Evolutionary conservation across 1,284 basidiomycete species (phyloP).

Genomic region (Leccinum subrobustum): DNA sequence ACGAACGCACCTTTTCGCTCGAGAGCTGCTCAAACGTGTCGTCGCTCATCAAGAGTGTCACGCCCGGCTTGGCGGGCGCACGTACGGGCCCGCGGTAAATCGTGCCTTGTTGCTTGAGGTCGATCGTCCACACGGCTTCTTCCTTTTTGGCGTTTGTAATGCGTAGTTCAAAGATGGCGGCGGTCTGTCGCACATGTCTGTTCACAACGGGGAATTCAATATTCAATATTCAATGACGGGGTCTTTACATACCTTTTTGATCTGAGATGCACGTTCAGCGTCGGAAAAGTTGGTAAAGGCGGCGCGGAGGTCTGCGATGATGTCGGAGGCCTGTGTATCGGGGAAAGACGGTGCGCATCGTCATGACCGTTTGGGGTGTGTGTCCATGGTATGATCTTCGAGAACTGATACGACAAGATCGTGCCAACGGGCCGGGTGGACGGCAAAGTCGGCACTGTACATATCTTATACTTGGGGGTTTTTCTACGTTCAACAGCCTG

Average conservation of each 20-base stretch:
- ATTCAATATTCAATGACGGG: background rate
- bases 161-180: slow-evolving; percentile 88
- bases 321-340: slow-evolving; percentile 60
- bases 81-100: slow-evolving; percentile 80
- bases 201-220: too few relatives aligned
- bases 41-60: slow-evolving; percentile 75
- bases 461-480: slow-evolving; percentile 40
- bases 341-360: too few relatives aligned
- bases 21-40: slow-evolving; percentile 68
- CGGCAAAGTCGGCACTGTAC: too few relatives aligned
- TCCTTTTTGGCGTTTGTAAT: slow-evolving; percentile 79
- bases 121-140: slow-evolving; percentile 89
- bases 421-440: too few relatives aligned
- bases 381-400: too few relatives aligned
- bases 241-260: slow-evolving; percentile 73
- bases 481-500: too few relatives aligned
- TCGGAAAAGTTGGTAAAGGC: slow-evolving; percentile 67
- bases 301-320: slow-evolving; percentile 61
- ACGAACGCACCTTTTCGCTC: slow-evolving; percentile 55
- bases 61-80: slow-evolving; percentile 70
- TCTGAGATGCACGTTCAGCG: slow-evolving; percentile 73
- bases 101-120: slow-evolving; percentile 87
- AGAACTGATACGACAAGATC: too few relatives aligned
- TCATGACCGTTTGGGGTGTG: too few relatives aligned
- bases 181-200: slow-evolving; percentile 58